Evolutionary conservation across 768 basidiomycete species (phyloP), one percentile per base, ranked within the genome.

Genomic region (Suillus paluster): DNA sequence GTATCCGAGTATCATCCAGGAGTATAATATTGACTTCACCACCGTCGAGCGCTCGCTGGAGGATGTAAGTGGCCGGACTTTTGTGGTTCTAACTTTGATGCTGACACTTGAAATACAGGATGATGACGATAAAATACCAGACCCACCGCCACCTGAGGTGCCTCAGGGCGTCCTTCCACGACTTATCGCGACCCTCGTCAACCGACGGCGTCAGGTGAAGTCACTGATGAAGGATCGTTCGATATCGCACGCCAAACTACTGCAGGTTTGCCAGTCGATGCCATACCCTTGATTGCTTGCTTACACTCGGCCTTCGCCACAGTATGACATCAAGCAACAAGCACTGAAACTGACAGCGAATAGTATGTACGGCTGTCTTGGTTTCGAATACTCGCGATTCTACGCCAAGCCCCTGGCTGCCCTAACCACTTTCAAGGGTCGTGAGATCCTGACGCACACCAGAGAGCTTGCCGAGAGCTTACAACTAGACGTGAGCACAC

Each of bases 361-460:
- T 79, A 96, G 94, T 82, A 99, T 99, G 97, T 99, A 99, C 75
- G 97, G 97, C 19, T 99, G 97, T 81, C 88, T 99, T 23, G 97
- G 97, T 53, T 99, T 98, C 72, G 95, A 96, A 71, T 92, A 95
- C 68, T 98, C 97, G 11, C 82, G 97, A 55, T 99, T 99, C 81
- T 98, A 95, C 66, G 97, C 97, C 23, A 86, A 94, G 46, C 95
- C 96, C 0, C 86, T 99, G n/a, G 97, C 97, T 17, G 95, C 97
- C 48, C 84, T 99, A 53, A 99, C 96, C 23, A 99, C 97, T 0
- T 95, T 87, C 85, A 99, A 97, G 75, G 97, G 97, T 69, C 90
- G 97, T 75, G 95, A 99, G 77, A 99, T 99, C 70, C 74, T 99
- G 71, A 99, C 92, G 1, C 89, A 94, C 64, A 98, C 97, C 0